Percentiles rank a stretch among this genome's conserved stretches.
Evolutionary conservation across 345 rosid species (phyloP).

Genomic region (Carallia brachiata): DNA sequence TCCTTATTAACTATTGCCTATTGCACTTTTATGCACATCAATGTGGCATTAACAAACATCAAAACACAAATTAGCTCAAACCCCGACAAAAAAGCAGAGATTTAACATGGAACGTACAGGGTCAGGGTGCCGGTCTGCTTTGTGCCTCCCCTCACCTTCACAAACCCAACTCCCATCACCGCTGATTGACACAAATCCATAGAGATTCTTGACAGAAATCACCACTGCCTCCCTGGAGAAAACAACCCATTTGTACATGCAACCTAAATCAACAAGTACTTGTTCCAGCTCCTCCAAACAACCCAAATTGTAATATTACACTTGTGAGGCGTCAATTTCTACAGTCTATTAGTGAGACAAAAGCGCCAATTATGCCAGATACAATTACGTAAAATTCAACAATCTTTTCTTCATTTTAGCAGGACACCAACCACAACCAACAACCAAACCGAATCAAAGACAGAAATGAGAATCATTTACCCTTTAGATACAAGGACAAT

Average conservation of each 20-base stretch:
- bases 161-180: slow-evolving; percentile 82
- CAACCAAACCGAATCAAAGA: background rate
- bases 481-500: slow-evolving; percentile 64
- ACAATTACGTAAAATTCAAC: background rate
- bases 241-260: background rate
- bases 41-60: background rate
- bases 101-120: slow-evolving; percentile 49
- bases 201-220: slow-evolving; percentile 68
- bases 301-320: too few relatives aligned
- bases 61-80: background rate
- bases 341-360: background rate
- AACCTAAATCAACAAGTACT: background rate
- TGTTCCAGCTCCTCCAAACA: background rate
- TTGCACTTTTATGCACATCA: background rate
- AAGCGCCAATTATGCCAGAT: background rate
- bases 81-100: slow-evolving; percentile 5
- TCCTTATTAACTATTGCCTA: too few relatives aligned
- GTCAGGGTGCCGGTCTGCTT: slow-evolving; percentile 46
- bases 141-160: slow-evolving; percentile 46
- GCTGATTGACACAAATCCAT: slow-evolving; percentile 60
- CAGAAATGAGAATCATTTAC: slow-evolving; percentile 25
- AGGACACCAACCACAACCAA: background rate
- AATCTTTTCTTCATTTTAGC: background rate
- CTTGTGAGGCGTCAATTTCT: too few relatives aligned
- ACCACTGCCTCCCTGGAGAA: slow-evolving; percentile 62